Evolutionary conservation across 2,329 filamentous ascomycete genomes (phyloP).

Genomic region (Arthrobotrys sinensis): DNA sequence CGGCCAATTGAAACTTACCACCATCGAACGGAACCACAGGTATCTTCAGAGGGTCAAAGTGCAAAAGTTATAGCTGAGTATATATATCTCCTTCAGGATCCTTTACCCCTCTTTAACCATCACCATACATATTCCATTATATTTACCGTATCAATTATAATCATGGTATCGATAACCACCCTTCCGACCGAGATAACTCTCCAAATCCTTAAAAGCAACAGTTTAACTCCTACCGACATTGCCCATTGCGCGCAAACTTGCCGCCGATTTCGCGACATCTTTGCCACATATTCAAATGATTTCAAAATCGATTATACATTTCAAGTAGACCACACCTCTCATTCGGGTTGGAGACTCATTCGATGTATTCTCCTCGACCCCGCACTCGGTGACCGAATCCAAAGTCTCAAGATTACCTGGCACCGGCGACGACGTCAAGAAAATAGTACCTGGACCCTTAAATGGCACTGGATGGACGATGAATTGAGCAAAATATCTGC

Average conservation of each 20-base stretch:
- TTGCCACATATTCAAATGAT: neutral
- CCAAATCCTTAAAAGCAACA: neutral
- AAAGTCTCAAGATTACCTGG: constrained; percentile 11
- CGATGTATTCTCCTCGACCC: constrained; percentile 7
- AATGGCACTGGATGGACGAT: constrained; percentile 20
- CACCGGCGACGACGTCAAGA: constrained; percentile 16
- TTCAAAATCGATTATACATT: constrained; percentile 6
- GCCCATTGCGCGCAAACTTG: constrained; percentile 6
- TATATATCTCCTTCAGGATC: no score
- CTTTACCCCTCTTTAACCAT: no score
- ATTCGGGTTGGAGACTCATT: constrained; percentile 23
- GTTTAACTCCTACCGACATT: constrained; percentile 23
- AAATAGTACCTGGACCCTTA: neutral
- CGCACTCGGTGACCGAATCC: neutral
- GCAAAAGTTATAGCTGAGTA: no score
- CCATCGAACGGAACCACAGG: no score
- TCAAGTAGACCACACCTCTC: constrained; percentile 23
- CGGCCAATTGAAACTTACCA: no score
- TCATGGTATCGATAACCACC: constrained; percentile 1
- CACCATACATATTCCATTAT: no score
- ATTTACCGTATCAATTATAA: neutral
- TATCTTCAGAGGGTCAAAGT: no score
- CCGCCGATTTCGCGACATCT: constrained; percentile 6
- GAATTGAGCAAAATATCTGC: constrained; percentile 11
- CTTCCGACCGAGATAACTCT: constrained; percentile 26